phyloP scores from a whole-genome alignment of 148 eudicot genomes.

The Amaranthus hypochondriacus region DNA sequence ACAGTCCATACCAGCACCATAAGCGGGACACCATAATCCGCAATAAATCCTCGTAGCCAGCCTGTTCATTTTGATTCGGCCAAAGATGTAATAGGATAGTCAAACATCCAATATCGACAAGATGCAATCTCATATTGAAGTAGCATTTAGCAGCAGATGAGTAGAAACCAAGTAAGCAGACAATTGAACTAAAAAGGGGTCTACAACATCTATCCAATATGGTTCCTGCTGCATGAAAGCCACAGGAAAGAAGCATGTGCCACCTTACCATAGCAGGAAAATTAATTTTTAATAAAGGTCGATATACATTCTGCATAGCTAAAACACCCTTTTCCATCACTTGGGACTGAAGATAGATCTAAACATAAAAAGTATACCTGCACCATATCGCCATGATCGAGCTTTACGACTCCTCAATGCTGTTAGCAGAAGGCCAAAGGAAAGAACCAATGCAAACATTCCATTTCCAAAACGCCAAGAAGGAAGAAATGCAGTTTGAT shows the following conservation, averaged over 20 bases:
- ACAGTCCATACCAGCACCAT: conserved; percentile 98
- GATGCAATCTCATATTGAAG: not conserved
- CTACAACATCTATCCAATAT: not conserved
- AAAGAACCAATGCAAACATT: conserved; percentile 94
- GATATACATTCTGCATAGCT: not conserved
- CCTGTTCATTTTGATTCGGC: conserved; percentile 37
- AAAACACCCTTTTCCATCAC: not conserved
- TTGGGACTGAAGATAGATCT: not conserved
- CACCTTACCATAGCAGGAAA: not conserved
- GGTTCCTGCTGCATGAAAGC: conserved; percentile 12
- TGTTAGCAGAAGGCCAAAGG: conserved; percentile 90
- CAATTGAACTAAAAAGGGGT: not conserved
- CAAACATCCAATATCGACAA: not conserved
- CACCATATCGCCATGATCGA: conserved; percentile 97
- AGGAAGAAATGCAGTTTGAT: conserved; percentile 55
- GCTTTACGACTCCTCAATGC: conserved; percentile 88
- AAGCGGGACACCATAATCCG: conserved; percentile 96
- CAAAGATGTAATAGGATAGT: not conserved
- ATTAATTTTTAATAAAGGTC: not conserved
- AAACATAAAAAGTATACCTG: conserved; percentile 45
- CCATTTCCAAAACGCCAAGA: conserved; percentile 99
- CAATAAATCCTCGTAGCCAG: conserved; percentile 79
- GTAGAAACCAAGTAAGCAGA: not conserved
- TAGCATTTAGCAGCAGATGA: not conserved
- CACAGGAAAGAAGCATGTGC: not conserved